These are phyloP conservation scores for Amylocarpus encephaloides DNA, from an alignment of 2,329 filamentous ascomycete species.

Conservation along the genomic window DNA sequence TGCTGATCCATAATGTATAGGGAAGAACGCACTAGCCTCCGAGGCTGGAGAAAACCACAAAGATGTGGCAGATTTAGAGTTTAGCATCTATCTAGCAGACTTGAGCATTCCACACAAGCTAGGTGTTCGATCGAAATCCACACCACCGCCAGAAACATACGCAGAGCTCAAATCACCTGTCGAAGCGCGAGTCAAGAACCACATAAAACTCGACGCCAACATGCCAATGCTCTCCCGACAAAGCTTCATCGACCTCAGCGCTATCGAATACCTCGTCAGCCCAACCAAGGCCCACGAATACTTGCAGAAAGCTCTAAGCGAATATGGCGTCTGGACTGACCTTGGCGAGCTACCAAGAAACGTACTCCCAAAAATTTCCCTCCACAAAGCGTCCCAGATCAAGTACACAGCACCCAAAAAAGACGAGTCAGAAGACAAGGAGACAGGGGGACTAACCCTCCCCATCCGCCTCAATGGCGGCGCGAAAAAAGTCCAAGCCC, in stretches of 20 bases:
- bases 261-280: constrained; percentile 18
- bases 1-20: constrained; percentile 8
- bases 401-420: background rate
- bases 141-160: background rate
- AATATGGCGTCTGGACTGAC: constrained; percentile 20
- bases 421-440: background rate
- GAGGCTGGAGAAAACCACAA: constrained; percentile 13
- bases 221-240: constrained; percentile 48
- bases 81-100: constrained; percentile 19
- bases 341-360: constrained; percentile 18
- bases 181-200: constrained; percentile 12
- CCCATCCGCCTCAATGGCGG: background rate
- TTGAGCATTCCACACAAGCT: constrained; percentile 19
- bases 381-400: constrained; percentile 2
- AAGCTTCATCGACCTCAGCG: constrained; percentile 49
- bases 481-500: background rate
- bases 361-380: constrained; percentile 14
- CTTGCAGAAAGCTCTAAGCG: constrained; percentile 12
- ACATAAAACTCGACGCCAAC: constrained; percentile 18
- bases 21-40: constrained; percentile 17
- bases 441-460: background rate
- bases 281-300: constrained; percentile 12
- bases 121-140: constrained; percentile 5
- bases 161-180: constrained; percentile 7
- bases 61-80: constrained; percentile 23